These are phyloP conservation scores for Aquilaria sinensis DNA, from an alignment of 345 rosid species.

Conservation along the genomic window DNA sequence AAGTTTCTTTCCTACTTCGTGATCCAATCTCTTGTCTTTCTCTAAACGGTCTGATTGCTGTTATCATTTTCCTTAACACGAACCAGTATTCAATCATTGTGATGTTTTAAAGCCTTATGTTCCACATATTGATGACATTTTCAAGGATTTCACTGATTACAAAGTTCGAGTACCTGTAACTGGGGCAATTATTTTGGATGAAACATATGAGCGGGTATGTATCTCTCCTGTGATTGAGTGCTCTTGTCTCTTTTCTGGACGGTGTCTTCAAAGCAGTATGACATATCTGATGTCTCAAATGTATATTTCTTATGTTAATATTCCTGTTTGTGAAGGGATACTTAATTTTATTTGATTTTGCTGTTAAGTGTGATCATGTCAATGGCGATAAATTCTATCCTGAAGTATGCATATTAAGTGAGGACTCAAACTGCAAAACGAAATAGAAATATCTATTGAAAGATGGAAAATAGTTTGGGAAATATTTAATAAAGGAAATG, in stretches of 20 bases:
- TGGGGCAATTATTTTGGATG: conserved; percentile 96
- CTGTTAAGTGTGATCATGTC: too few species aligned
- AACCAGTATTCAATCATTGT: conserved; percentile 83
- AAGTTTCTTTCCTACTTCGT: background rate
- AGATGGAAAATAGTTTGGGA: too few species aligned
- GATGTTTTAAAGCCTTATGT: conserved; percentile 89
- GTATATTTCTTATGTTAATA: background rate
- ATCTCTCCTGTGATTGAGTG: conserved; percentile 5
- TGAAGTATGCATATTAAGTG: too few species aligned
- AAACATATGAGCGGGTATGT: conserved; percentile 89
- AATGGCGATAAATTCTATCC: too few species aligned
- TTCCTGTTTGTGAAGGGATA: background rate
- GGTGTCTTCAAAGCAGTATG: too few species aligned
- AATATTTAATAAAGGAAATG: too few species aligned
- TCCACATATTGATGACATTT: conserved; percentile 85
- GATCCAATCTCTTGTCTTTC: background rate
- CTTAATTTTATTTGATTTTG: too few species aligned
- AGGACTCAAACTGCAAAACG: too few species aligned
- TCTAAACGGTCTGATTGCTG: background rate
- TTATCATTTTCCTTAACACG: conserved; percentile 35
- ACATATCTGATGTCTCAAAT: too few species aligned
- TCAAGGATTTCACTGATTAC: conserved; percentile 96
- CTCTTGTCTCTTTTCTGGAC: too few species aligned
- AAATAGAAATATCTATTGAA: too few species aligned
- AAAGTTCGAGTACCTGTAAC: conserved; percentile 96